A percentile compares a stretch with the other conserved stretches of the same genome.
phyloP scores from a whole-genome alignment of 768 basidiomycete species.

The Neoboletus subvelutipes region DNA sequence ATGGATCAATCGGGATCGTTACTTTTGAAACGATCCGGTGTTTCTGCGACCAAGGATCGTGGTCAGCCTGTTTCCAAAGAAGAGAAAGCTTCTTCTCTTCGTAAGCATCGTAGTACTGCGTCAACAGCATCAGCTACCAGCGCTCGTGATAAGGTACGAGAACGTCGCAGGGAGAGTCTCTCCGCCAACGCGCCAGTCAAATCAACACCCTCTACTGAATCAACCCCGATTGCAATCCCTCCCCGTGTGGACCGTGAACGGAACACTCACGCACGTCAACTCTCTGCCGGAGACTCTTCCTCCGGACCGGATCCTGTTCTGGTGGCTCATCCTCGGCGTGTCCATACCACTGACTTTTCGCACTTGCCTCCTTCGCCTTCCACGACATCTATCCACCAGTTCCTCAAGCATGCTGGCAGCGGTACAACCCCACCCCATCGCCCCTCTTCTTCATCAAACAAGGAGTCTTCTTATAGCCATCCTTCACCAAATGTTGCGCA shows the following conservation, averaged over 20 bases:
- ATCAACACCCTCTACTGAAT: conserved; percentile 13
- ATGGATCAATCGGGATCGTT: conserved; percentile 67
- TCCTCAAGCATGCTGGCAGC: conserved; percentile 57
- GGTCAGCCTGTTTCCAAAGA: conserved; percentile 39
- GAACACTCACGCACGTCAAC: conserved; percentile 59
- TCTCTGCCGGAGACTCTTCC: conserved; percentile 66
- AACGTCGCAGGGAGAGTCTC: conserved; percentile 54
- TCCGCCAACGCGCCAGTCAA: conserved; percentile 41
- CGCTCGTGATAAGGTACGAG: conserved; percentile 47
- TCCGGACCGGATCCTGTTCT: conserved; percentile 53
- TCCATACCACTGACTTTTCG: conserved; percentile 76
- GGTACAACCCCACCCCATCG: conserved; percentile 37
- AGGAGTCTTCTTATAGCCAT: conserved; percentile 40
- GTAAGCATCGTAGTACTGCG: conserved; percentile 74
- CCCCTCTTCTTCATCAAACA: conserved; percentile 39
- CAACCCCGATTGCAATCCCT: conserved; percentile 26
- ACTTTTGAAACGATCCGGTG: conserved; percentile 47
- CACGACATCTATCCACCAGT: conserved; percentile 84
- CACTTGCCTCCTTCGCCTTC: conserved; percentile 91
- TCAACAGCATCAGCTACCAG: conserved; percentile 42
- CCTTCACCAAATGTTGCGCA: conserved; percentile 72
- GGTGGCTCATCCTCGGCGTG: conserved; percentile 51
- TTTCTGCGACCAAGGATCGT: conserved; percentile 31
- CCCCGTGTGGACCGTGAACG: conserved; percentile 28
- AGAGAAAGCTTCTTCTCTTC: conserved; percentile 47